Base-by-base conservation (phyloP, 1,284 basidiomycete species). In the Puccinia novopanici region DNA sequence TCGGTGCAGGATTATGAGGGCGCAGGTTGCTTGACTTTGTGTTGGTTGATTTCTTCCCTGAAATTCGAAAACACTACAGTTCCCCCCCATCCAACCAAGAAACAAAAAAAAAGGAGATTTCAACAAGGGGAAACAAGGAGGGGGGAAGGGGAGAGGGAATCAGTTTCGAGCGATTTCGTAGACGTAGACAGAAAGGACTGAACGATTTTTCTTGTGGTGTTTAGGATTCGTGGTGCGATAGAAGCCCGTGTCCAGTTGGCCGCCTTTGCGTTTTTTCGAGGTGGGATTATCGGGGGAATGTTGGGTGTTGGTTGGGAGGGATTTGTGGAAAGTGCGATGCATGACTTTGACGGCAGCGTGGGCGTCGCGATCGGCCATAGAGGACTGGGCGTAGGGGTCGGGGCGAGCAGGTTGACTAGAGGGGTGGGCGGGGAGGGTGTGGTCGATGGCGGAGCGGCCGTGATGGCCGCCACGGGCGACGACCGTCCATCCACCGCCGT, bases 361-460 rank as follows among this genome's bases (percentile, higher is more conserved):
- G 22, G 40, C 37, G 71, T 80, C 77, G 24, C 77, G 30, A 52
- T 45, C 55, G 17, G 77, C 68, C 77, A 80, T 80, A 9, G 77
- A 80, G 15, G 68, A 72, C 50, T 80, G 77, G n/a, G 77, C 77
- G 52, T 80, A 80, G 0, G 77, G 77, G 65, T 80, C 77, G n/a
- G 70, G n/a, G n/a, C n/a, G n/a, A n/a, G n/a, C n/a, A n/a, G n/a
- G n/a, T n/a, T n/a, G n/a, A n/a, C n/a, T n/a, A n/a, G n/a, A n/a
- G n/a, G n/a, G 10, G 77, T 77, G 37, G 63, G 17, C 34, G 63
- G 37, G 34, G 27, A 15, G 30, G 74, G 37, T n/a, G 61, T 57
- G 5, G 75, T 45, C 15, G 45, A 8, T 80, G 22, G 57, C n/a
- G 19, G 77, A 80, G 13, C 77, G 67, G 48, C 77, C 77, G 72